Percentiles rank a stretch among this genome's conserved stretches.
Evolutionary conservation across 2,329 filamentous ascomycete species (phyloP).

Genomic region (Chaetomium sp.): DNA sequence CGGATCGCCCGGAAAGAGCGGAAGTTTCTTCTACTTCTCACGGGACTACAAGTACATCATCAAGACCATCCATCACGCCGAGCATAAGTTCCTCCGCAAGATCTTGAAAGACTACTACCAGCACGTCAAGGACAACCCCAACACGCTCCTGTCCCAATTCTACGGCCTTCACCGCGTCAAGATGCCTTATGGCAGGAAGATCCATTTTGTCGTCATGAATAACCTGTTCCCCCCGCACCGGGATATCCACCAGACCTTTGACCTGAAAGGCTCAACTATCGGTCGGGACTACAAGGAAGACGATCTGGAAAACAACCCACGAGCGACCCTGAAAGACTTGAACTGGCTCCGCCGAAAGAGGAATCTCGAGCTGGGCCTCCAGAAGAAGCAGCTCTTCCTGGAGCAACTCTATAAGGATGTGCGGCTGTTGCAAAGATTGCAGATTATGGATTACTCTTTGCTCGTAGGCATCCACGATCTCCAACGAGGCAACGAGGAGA

Average conservation of each 20-base stretch:
- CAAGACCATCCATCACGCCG: conserved; percentile 96
- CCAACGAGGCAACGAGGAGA: conserved; percentile 89
- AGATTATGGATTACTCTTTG: conserved; percentile 99
- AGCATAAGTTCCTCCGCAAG: conserved; percentile 84
- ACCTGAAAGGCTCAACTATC: conserved; percentile 94
- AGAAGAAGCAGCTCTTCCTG: conserved; percentile 85
- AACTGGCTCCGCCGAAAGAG: conserved; percentile 91
- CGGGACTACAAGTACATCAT: conserved; percentile 99
- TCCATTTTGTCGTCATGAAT: conserved; percentile 99
- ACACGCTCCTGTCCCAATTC: conserved; percentile 95
- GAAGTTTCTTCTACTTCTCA: conserved; percentile 99
- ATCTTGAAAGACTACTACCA: conserved; percentile 90
- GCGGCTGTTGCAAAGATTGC: conserved; percentile 77
- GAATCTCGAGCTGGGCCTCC: conserved; percentile 82
- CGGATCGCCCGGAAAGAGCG: conserved; percentile 95
- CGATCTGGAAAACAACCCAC: conserved; percentile 81
- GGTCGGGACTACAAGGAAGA: conserved; percentile 91
- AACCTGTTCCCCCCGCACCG: conserved; percentile 97
- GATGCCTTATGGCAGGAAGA: conserved; percentile 96
- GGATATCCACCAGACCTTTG: conserved; percentile 96
- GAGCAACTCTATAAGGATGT: conserved; percentile 89
- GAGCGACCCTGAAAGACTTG: conserved; percentile 92
- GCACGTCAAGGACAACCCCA: conserved; percentile 90
- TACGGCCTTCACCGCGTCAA: conserved; percentile 97
- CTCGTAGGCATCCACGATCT: conserved; percentile 93